Base-by-base conservation (phyloP, 2,329 filamentous ascomycete species). In the Colletotrichum cuscutae region DNA sequence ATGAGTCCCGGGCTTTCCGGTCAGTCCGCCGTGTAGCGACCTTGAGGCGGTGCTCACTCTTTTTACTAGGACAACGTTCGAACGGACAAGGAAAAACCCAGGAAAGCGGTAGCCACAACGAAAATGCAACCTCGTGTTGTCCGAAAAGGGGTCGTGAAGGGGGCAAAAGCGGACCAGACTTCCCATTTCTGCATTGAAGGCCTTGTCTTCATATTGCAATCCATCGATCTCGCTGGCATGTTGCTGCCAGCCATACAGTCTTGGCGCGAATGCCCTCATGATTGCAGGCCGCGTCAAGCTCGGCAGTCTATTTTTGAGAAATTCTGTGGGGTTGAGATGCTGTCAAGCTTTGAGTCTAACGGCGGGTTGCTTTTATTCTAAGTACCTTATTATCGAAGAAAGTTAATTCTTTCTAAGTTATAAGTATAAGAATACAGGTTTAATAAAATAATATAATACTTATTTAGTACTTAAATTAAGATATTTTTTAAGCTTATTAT, bases 1-100 rank as follows among this genome's bases (percentile, higher is more conserved):
- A 59, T 15, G 42, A 24, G 37, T 32, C 42, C 61, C 61, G 67
- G 54, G 42, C 22, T 7, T 65, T 52, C 67, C 63, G 65, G 24
- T 15, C 28, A 28, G 5, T 9, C 28, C 49, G 28, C 19, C 26
- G 22, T n/a, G 26, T 28, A 12, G n/a, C 9, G 0, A 22, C 7
- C 7, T 49, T 22, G 53, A 63, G 52, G 58, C 37, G 37, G 42
- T 63, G 64, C 30, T 60, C 52, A 42, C 46, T n/a, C 28, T 52
- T 37, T 28, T 37, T 28, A 24, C 57, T 28, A 19, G 58, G 30
- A 42, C 35, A 28, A 30, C 64, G 57, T 49, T 35, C 22, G 1
- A 13, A 32, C 12, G 5, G 11, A 26, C 8, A 9, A 46, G 19
- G 22, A 19, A 11, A 9, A 2, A 24, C 12, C 35, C 35, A 37